Evolutionary conservation across 2,329 filamentous ascomycete genomes (phyloP), one percentile per base, ranked within the genome.

Genomic region (Plectosphaerella cucumerina): DNA sequence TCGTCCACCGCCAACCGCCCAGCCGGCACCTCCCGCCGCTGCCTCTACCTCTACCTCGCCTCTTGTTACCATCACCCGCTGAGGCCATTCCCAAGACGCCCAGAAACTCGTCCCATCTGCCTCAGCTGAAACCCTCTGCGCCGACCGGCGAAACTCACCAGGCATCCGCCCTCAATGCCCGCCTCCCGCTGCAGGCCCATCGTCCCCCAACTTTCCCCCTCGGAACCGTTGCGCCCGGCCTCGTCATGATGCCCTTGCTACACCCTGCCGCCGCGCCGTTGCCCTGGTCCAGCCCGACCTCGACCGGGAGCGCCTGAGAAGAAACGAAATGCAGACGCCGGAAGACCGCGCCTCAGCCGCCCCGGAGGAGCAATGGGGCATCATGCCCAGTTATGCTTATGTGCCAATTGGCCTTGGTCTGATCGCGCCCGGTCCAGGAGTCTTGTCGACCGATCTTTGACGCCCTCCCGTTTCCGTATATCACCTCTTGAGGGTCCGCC

Each of bases 391-490:
- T 47, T 35, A 47, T 47, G 45, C 39, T 42, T 42, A 42, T 42
- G 15, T 18, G 15, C 10, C 39, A 12, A 18, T 17, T 17, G 17
- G 33, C n/a, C 20, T 39, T 23, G n/a, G 45, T 47, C 45, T 47
- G 45, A 47, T 47, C 45, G 45, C 45, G 18, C 14, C n/a, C 26
- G 17, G 35, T 39, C 35, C 17, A 12, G n/a, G 39, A 42, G n/a
- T 42, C 45, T 37, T 47, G 34, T 47, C 45, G 45, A 47, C 45
- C 17, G 45, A 47, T 47, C 31, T 47, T 35, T 47, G 18, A 15
- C 14, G 45, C 33, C n/a, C 45, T 33, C 35, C 45, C 31, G 20
- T 47, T 31, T 47, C 45, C 33, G 35, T 47, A 47, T 47, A 47
- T 47, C 45, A 47, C 35, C 45, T 21, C 12, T 23, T 33, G 21